These are phyloP conservation scores for Suhomyces ambrosiae DNA, from an alignment of 1,139 yeast species.

Conservation along the genomic window DNA sequence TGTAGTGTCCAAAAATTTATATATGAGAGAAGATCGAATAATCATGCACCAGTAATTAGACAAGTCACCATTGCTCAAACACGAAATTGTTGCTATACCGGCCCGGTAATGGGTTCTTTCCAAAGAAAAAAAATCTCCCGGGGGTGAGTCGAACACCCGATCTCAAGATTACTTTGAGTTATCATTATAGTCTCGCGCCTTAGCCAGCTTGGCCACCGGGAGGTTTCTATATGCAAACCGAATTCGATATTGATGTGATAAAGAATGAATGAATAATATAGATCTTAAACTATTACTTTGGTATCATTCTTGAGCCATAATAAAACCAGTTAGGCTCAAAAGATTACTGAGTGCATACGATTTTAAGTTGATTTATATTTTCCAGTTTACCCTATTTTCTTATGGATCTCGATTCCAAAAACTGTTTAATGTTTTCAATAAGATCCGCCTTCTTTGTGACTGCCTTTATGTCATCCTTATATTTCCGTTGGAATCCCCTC, in stretches of 20 bases:
- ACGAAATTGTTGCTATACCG: too few species aligned
- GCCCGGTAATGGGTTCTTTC: too few species aligned
- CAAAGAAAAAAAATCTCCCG: constrained; percentile 59
- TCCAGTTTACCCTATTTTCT: background rate
- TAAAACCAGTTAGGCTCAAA: too few species aligned
- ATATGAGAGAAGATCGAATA: too few species aligned
- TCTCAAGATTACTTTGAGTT: constrained; percentile 64
- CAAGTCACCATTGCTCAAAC: too few species aligned
- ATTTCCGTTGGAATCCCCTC: constrained; percentile 34
- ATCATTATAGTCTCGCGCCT: constrained; percentile 79
- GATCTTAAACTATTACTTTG: background rate
- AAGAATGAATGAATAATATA: too few species aligned
- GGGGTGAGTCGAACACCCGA: constrained; percentile 88
- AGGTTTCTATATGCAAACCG: constrained; percentile 27
- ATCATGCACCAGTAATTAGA: too few species aligned
- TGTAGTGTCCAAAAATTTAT: too few species aligned
- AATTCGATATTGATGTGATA: too few species aligned
- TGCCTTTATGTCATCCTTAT: constrained; percentile 34
- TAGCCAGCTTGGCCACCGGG: constrained; percentile 81
- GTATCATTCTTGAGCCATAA: too few species aligned
- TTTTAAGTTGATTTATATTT: background rate
- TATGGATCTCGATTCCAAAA: constrained; percentile 15
- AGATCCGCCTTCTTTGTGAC: constrained; percentile 47
- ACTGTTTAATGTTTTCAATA: constrained; percentile 40
- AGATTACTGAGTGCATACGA: too few species aligned